phyloP scores from a whole-genome alignment of 306 rosid genomes.

The Argentina anserina region DNA sequence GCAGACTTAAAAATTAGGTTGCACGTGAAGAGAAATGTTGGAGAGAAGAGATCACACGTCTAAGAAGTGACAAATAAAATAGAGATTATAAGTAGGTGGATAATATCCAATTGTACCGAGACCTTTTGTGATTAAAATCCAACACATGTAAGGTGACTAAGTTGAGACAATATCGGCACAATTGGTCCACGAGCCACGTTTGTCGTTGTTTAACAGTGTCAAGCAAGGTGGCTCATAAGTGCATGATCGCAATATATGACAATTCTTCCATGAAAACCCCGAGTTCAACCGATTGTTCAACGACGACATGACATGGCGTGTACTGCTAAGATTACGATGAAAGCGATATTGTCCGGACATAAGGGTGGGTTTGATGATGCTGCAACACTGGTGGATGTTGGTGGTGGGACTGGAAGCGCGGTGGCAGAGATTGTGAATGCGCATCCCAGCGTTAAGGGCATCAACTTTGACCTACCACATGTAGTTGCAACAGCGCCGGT shows the following conservation, averaged over 20 bases:
- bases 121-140: too few species aligned
- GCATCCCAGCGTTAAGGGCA: constrained; percentile 28
- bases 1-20: too few species aligned
- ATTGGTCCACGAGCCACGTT: too few species aligned
- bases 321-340: constrained; percentile 14
- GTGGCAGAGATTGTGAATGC: constrained; percentile 28
- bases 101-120: too few species aligned
- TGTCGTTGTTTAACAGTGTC: too few species aligned
- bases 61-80: too few species aligned
- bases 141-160: too few species aligned
- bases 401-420: constrained; percentile 34
- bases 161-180: too few species aligned
- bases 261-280: constrained; percentile 17
- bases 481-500: constrained; percentile 27
- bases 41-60: too few species aligned
- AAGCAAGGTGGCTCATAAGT: constrained; percentile 21
- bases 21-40: too few species aligned
- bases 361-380: constrained; percentile 20
- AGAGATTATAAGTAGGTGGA: too few species aligned
- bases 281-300: constrained; percentile 32
- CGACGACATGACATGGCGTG: constrained; percentile 38
- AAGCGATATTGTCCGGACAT: constrained; percentile 8
- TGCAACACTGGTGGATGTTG: constrained; percentile 34
- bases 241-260: constrained; percentile 33
- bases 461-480: constrained; percentile 42